Evolutionary conservation across 331 rosid genomes (phyloP).

Genomic region (Erythrophleum ivorense): DNA sequence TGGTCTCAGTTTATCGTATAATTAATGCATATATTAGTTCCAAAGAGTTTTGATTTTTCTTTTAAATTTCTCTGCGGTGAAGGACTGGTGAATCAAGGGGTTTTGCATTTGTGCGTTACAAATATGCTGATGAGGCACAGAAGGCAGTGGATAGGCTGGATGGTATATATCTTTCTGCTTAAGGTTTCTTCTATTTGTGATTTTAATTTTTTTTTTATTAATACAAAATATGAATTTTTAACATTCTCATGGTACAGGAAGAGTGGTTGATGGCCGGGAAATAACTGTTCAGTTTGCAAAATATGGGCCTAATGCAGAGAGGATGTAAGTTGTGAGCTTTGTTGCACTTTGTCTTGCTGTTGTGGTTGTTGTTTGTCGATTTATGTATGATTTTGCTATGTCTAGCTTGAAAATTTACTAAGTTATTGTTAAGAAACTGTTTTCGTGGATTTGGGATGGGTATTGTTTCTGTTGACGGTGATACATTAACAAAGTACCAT

Average conservation of each 20-base stretch:
- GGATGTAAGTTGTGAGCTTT: constrained; percentile 62
- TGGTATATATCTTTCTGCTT: constrained; percentile 45
- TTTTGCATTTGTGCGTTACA: constrained; percentile 92
- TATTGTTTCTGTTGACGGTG: background rate
- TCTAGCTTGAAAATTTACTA: background rate
- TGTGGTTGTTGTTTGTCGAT: background rate
- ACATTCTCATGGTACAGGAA: constrained; percentile 51
- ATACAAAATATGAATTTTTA: background rate
- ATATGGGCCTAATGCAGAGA: constrained; percentile 95
- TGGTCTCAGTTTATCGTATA: background rate
- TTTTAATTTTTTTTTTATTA: background rate
- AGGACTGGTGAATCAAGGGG: constrained; percentile 96
- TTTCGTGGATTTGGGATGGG: background rate
- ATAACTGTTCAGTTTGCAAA: constrained; percentile 93
- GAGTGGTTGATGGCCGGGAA: constrained; percentile 94
- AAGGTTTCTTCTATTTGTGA: background rate
- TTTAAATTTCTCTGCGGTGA: background rate
- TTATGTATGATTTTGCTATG: background rate
- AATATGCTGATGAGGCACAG: constrained; percentile 89
- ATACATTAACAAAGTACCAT: background rate
- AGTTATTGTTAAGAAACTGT: background rate
- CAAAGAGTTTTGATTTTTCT: background rate
- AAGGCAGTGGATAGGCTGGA: constrained; percentile 92
- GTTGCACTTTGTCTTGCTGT: background rate
- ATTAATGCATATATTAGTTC: background rate